A percentile compares a stretch with the other conserved stretches of the same genome.
These are phyloP conservation scores for Nannizzia gypsea DNA, from an alignment of 2,329 filamentous ascomycete genomes.

Conservation along the genomic window DNA sequence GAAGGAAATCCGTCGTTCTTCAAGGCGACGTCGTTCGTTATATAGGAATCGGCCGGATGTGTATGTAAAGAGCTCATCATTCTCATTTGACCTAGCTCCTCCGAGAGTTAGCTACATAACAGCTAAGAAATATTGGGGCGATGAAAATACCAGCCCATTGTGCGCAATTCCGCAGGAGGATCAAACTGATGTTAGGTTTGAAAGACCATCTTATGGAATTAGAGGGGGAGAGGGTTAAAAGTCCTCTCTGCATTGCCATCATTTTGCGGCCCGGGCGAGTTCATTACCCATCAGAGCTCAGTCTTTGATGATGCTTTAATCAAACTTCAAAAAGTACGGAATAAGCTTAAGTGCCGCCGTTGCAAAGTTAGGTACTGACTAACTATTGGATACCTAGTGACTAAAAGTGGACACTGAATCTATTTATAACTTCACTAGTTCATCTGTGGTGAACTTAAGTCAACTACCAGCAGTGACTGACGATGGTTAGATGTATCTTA, in stretches of 20 bases:
- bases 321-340: too few relatives aligned
- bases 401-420: too few relatives aligned
- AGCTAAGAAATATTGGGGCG: neutral
- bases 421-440: too few relatives aligned
- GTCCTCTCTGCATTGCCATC: neutral
- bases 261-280: neutral
- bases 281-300: too few relatives aligned
- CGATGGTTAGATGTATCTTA: too few relatives aligned
- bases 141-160: neutral
- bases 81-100: neutral
- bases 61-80: conserved; percentile 10
- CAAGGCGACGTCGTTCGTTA: conserved; percentile 10
- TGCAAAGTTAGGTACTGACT: too few relatives aligned
- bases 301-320: too few relatives aligned
- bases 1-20: conserved; percentile 10
- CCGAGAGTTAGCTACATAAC: neutral
- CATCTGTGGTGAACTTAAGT: too few relatives aligned
- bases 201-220: neutral
- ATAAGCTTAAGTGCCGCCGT: too few relatives aligned
- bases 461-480: too few relatives aligned
- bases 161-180: neutral
- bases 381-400: too few relatives aligned
- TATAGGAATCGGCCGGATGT: conserved; percentile 13
- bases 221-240: too few relatives aligned
- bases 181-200: neutral